phyloP scores from a whole-genome alignment of 2,329 filamentous ascomycete species.

The Chaetomium sp. region DNA sequence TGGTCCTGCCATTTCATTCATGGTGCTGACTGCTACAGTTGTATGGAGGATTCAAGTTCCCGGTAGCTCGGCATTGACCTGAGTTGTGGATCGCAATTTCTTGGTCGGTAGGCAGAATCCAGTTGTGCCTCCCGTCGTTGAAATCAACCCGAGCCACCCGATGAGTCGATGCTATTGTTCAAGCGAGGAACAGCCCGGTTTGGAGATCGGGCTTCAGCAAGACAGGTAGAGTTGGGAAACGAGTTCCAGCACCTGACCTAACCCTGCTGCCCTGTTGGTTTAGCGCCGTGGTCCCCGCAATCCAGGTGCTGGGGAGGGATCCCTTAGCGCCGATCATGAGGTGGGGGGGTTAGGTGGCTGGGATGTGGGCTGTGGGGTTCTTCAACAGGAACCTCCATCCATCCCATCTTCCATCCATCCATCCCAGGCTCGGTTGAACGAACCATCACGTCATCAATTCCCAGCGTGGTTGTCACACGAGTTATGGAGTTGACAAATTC shows the following conservation, averaged over 20 bases:
- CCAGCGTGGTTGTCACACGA: background rate
- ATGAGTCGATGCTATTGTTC: background rate
- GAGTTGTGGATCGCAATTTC: background rate
- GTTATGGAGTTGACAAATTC: background rate
- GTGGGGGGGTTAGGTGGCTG: too few relatives aligned
- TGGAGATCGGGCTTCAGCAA: background rate
- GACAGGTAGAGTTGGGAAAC: too few relatives aligned
- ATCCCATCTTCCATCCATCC: background rate
- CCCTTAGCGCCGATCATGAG: slow-evolving; percentile 10
- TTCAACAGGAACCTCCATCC: background rate
- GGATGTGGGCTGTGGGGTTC: background rate
- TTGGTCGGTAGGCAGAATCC: background rate
- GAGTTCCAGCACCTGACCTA: too few relatives aligned
- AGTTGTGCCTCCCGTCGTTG: background rate
- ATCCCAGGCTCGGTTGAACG: background rate
- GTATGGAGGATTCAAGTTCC: background rate
- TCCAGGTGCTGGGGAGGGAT: background rate
- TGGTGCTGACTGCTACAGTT: background rate
- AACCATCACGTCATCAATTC: background rate
- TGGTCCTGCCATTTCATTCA: too few relatives aligned
- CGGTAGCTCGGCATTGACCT: background rate
- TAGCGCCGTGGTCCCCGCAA: slow-evolving; percentile 2
- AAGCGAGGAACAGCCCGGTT: background rate
- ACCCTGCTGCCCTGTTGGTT: too few relatives aligned
- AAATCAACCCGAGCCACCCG: too few relatives aligned